A percentile compares a stretch with the other conserved stretches of the same genome.
phyloP scores from a whole-genome alignment of 441 rosid genomes.

The Flueggea neowawraea region DNA sequence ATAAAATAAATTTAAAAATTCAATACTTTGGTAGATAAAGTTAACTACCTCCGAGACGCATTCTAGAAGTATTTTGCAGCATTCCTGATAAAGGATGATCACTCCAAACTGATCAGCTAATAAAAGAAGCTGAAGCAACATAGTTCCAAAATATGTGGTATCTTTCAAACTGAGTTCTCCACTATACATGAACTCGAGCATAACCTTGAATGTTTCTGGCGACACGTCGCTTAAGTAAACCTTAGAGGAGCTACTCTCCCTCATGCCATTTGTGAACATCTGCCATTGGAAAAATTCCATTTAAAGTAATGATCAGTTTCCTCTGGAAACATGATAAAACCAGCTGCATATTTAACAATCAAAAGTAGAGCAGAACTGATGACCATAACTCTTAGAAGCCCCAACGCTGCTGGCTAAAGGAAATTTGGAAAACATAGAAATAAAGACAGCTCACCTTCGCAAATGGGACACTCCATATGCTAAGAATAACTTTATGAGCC shows the following conservation, averaged over 20 bases:
- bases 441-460: constrained; percentile 61
- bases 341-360: constrained; percentile 4
- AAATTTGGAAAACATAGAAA: constrained; percentile 1
- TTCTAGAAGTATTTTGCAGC: constrained; percentile 92
- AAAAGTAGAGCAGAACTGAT: too few relatives aligned
- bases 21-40: constrained; percentile 14
- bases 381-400: not conserved
- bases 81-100: constrained; percentile 85
- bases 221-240: constrained; percentile 71
- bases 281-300: constrained; percentile 28
- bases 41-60: constrained; percentile 86
- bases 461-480: constrained; percentile 92
- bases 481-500: constrained; percentile 72
- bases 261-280: constrained; percentile 99
- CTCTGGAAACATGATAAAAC: constrained; percentile 6
- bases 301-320: constrained; percentile 12
- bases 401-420: not conserved
- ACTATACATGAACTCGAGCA: constrained; percentile 86
- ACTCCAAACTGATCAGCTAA: constrained; percentile 91
- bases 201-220: constrained; percentile 64
- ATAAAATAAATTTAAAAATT: constrained; percentile 10
- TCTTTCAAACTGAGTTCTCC: constrained; percentile 74
- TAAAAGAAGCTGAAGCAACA: constrained; percentile 83
- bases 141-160: constrained; percentile 50
- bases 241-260: constrained; percentile 73